A percentile compares a stretch with the other conserved stretches of the same genome.
phyloP scores from a whole-genome alignment of 179 eudicot species.

The Patellifolia procumbens region DNA sequence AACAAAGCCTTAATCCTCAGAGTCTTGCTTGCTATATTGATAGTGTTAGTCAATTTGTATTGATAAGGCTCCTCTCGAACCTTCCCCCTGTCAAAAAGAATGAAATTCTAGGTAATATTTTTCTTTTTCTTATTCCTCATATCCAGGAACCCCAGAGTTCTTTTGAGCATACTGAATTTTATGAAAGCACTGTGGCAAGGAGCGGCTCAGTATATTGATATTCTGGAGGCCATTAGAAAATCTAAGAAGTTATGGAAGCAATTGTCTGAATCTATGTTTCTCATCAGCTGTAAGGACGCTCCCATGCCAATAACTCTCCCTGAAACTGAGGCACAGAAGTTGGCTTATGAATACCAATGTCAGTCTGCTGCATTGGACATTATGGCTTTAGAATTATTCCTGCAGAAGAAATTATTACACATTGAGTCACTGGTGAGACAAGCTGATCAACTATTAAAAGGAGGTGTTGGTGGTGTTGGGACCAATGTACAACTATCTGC shows the following conservation, averaged over 20 bases:
- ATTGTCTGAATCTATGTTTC: constrained; percentile 45
- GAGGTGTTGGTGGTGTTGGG: constrained; percentile 29
- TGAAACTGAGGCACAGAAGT: constrained; percentile 42
- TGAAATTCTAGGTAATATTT: background rate
- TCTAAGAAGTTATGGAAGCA: constrained; percentile 72
- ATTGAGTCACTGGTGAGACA: constrained; percentile 45
- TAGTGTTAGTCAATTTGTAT: background rate
- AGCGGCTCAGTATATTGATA: constrained; percentile 66
- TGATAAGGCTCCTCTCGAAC: background rate
- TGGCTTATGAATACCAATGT: constrained; percentile 51
- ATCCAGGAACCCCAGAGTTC: constrained; percentile 59
- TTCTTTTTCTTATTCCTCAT: constrained; percentile 15
- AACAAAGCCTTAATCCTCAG: too few species aligned
- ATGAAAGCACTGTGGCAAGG: constrained; percentile 86
- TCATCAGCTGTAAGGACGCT: constrained; percentile 31
- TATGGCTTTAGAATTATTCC: constrained; percentile 66
- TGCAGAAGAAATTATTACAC: constrained; percentile 72
- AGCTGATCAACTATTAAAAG: constrained; percentile 40
- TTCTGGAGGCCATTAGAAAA: constrained; percentile 61
- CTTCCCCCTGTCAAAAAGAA: background rate
- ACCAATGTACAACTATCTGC: constrained; percentile 34
- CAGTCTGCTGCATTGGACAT: constrained; percentile 67
- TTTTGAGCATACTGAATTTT: constrained; percentile 59
- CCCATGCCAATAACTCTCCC: constrained; percentile 33
- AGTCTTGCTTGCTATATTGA: constrained; percentile 1